Percentiles rank a stretch among this genome's conserved stretches.
Evolutionary conservation across 352 stramenopile species (phyloP).

Genomic region (Phytophthora vignae): DNA sequence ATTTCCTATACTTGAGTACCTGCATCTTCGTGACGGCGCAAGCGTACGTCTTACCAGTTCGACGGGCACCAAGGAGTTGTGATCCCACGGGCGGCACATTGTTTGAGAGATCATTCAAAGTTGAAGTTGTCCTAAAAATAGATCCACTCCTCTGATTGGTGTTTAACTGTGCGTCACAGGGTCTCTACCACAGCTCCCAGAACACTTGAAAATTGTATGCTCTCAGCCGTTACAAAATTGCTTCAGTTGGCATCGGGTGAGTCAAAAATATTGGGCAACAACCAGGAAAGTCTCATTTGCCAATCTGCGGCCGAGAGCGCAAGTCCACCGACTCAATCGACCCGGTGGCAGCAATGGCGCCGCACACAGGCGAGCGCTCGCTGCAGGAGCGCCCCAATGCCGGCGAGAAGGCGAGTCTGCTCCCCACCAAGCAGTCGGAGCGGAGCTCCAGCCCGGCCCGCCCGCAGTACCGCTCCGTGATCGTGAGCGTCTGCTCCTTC

Average conservation of each 20-base stretch:
- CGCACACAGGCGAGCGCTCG: conserved; percentile 12
- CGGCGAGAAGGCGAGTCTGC: conserved; percentile 32
- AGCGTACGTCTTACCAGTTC: no score
- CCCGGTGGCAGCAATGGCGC: conserved; percentile 27
- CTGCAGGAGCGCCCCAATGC: conserved; percentile 19
- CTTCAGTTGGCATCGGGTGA: background rate
- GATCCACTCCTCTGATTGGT: background rate
- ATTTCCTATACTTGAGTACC: no score
- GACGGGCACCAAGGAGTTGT: no score
- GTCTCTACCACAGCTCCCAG: background rate
- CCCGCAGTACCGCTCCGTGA: conserved; percentile 70
- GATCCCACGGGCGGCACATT: no score
- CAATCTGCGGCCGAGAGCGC: conserved; percentile 17
- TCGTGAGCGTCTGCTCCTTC: conserved; percentile 88
- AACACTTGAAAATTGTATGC: conserved; percentile 4
- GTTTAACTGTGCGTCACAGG: background rate
- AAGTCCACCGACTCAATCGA: conserved; percentile 5
- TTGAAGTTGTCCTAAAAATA: background rate
- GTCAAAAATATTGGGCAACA: no score
- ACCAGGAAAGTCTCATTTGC: background rate
- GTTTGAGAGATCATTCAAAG: no score
- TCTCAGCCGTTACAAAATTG: background rate
- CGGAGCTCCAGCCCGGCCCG: background rate
- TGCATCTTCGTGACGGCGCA: no score
- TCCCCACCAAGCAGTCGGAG: conserved; percentile 30